phyloP scores from a whole-genome alignment of 2,329 filamentous ascomycete species.

The Incumbomyces delicatus region DNA sequence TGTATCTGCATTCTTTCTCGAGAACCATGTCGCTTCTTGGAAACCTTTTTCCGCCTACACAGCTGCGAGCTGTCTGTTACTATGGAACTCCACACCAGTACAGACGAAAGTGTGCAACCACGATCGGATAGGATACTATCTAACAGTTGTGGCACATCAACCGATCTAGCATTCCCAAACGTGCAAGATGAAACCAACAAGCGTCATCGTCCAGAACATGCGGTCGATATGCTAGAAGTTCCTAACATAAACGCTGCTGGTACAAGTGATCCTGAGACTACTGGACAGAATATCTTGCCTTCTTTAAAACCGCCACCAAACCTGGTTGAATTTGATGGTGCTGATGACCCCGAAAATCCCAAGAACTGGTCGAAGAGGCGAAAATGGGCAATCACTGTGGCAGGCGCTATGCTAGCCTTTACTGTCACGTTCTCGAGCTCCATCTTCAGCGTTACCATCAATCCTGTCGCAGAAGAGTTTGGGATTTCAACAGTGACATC shows the following conservation, averaged over 20 bases:
- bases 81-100: slow-evolving; percentile 2
- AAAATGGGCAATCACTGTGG: slow-evolving; percentile 36
- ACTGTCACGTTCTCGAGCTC: slow-evolving; percentile 40
- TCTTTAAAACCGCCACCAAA: slow-evolving; percentile 2
- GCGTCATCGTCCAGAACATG: no score
- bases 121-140: neutral
- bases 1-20: no score
- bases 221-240: no score
- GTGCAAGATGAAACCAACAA: neutral
- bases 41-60: no score
- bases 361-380: slow-evolving; percentile 21
- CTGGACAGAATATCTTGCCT: no score
- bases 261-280: no score
- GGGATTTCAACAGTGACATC: slow-evolving; percentile 40
- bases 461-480: slow-evolving; percentile 33
- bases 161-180: neutral
- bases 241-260: no score
- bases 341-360: slow-evolving; percentile 22
- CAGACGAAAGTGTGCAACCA: neutral
- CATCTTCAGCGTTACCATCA: slow-evolving; percentile 34
- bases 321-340: slow-evolving; percentile 21
- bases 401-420: slow-evolving; percentile 35
- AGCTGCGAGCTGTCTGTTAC: neutral
- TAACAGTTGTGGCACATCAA: neutral
- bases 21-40: no score